Evolutionary conservation across 345 rosid species (phyloP).

Genomic region (Pistacia vera): DNA sequence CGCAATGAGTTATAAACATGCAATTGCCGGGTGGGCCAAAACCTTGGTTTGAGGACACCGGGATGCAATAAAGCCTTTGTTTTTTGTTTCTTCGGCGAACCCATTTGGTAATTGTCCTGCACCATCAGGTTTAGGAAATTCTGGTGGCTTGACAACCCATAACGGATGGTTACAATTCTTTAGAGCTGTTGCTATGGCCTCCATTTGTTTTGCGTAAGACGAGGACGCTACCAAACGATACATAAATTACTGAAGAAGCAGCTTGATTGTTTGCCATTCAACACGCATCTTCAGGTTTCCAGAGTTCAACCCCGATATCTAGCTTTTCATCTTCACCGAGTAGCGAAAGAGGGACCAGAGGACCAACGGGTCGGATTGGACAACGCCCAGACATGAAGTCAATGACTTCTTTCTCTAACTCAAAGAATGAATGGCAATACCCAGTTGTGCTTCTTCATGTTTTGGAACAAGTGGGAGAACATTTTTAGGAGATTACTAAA

Average conservation of each 20-base stretch:
- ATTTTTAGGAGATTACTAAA: conserved; percentile 19
- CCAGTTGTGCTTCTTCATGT: conserved; percentile 37
- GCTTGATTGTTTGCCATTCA: conserved; percentile 40
- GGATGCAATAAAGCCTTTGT: conserved; percentile 41
- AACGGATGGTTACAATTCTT: no score
- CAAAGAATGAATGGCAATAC: conserved; percentile 51
- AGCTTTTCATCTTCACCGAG: conserved; percentile 27
- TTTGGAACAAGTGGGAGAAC: conserved; percentile 26
- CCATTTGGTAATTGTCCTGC: conserved; percentile 34
- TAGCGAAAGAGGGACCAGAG: conserved; percentile 46
- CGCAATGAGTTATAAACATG: no score
- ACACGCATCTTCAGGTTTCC: conserved; percentile 45
- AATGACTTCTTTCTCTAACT: conserved; percentile 43
- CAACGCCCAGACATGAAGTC: conserved; percentile 39
- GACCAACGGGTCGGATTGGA: conserved; percentile 48
- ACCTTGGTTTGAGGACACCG: conserved; percentile 24
- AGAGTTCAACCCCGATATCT: conserved; percentile 31
- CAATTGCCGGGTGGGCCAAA: no score
- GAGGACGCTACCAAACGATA: conserved; percentile 52
- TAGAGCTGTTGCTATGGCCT: not conserved
- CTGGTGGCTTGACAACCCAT: no score
- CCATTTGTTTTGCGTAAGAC: conserved; percentile 35
- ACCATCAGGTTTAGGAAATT: no score
- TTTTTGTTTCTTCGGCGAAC: conserved; percentile 34
- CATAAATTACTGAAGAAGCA: conserved; percentile 38